These are phyloP conservation scores for Myxozyma neotropica DNA, from an alignment of 805 yeast genomes.

Conservation along the genomic window DNA sequence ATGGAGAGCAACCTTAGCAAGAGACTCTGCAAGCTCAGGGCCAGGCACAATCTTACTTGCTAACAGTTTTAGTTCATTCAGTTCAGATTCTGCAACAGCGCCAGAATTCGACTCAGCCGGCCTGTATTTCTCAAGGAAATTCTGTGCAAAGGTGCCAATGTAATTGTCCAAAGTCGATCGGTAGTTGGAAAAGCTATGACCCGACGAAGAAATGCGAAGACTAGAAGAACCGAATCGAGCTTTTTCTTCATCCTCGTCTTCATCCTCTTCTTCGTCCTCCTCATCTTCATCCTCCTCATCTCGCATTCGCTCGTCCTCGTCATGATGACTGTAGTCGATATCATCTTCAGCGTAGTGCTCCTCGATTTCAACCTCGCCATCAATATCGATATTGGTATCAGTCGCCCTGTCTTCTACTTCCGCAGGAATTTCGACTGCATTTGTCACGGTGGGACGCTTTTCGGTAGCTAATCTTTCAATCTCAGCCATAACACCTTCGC, in stretches of 20 bases:
- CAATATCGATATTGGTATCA: slow-evolving; percentile 32
- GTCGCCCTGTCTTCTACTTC: neutral
- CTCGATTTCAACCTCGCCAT: slow-evolving; percentile 35
- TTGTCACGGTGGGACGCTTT: slow-evolving; percentile 3
- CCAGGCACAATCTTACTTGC: slow-evolving; percentile 38
- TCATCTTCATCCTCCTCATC: slow-evolving; percentile 31
- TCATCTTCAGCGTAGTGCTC: slow-evolving; percentile 35
- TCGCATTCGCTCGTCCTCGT: slow-evolving; percentile 39
- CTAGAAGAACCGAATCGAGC: too few species aligned
- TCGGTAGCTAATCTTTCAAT: slow-evolving; percentile 40
- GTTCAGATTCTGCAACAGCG: slow-evolving; percentile 36
- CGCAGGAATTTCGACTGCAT: slow-evolving; percentile 7
- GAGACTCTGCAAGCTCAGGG: neutral
- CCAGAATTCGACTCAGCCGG: slow-evolving; percentile 20
- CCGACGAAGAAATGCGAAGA: neutral
- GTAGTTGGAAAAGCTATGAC: neutral
- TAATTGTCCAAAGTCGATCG: slow-evolving; percentile 13
- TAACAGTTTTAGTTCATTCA: slow-evolving; percentile 36
- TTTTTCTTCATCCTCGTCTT: slow-evolving; percentile 31
- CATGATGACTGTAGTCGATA: slow-evolving; percentile 40
- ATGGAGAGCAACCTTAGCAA: slow-evolving; percentile 39
- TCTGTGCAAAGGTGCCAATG: slow-evolving; percentile 9
- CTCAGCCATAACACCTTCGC: slow-evolving; percentile 73
- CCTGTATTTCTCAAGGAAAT: slow-evolving; percentile 20
- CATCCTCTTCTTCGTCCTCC: slow-evolving; percentile 21